Conservation (phyloP, 1,139 yeast genomes). For the Casaregolazyma suthepensis region DNA sequence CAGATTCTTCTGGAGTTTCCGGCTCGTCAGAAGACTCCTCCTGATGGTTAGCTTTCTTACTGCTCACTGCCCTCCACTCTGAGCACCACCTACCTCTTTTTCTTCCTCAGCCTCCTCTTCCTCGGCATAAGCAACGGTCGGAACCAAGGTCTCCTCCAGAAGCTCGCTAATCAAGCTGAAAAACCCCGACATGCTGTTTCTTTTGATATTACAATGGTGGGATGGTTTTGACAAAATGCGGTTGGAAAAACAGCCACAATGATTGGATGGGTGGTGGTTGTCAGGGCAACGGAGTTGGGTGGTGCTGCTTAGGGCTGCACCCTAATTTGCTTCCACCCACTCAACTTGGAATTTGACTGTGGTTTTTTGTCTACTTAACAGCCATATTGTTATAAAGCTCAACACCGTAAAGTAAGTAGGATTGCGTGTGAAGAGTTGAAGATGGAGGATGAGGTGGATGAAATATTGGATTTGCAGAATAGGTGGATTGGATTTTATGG, state of each 20-base stretch:
- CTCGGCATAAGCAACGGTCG: conserved; percentile 82
- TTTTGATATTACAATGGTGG: background rate
- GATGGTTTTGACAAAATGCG: conserved; percentile 4
- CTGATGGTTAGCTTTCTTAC: conserved; percentile 13
- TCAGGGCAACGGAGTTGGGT: conserved; percentile 1
- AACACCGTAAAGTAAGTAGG: background rate
- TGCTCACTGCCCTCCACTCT: too few relatives aligned
- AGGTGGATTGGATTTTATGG: too few relatives aligned
- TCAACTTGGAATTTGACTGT: background rate
- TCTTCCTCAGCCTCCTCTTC: conserved; percentile 33
- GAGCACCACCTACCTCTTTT: conserved; percentile 13
- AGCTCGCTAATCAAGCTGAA: conserved; percentile 45
- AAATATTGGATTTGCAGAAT: too few relatives aligned
- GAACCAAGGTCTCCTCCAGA: conserved; percentile 73
- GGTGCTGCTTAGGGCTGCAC: background rate
- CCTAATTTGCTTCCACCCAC: background rate
- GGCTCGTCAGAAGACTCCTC: conserved; percentile 19
- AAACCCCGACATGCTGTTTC: conserved; percentile 7
- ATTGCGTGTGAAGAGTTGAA: background rate
- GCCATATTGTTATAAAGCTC: background rate
- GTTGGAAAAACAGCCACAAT: conserved; percentile 3
- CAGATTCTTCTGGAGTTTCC: conserved; percentile 11
- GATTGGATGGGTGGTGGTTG: conserved; percentile 6
- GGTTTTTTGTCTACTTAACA: background rate
- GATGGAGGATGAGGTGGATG: background rate